Base-by-base conservation (phyloP, 306 rosid genomes). In the Datisca glomerata region DNA sequence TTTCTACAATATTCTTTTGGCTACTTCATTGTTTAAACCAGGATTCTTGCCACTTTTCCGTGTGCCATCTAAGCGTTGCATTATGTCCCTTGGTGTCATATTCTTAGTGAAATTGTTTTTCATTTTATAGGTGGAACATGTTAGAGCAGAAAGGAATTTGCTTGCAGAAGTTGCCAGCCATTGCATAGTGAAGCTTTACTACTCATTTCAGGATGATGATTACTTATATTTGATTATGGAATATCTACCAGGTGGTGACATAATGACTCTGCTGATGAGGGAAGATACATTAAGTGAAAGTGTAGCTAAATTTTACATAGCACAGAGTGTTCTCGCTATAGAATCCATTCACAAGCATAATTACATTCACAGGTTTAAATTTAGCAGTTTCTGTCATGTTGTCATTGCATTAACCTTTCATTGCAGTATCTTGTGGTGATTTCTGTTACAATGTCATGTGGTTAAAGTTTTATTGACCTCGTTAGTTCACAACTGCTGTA, bases 121-220 rank as follows among this genome's bases (percentile, higher is more conserved):
- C 41, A 3, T 15, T 36, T 40, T 52, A 32, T 69, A 89, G 97
- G 97, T 89, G 53, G 97, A 89, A 68, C 97, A 89, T 48, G 97
- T 89, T 58, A 89, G 79, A 68, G 97, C 97, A 58, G 97, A 89
- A 75, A 83, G 97, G 60, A 83, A 89, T 64, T 83, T 89, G 74
- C 65, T 89, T 60, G 97, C 97, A 4, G 97, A 89, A 77, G 97
- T 89, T 53, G 97, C 93, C 53, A 83, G 93, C 61, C 97, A 89
- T 61, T 89, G 83, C 77, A 89, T 89, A 52, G 97, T 89, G 46
- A 89, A 89, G 57, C 97, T 89, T 68, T 89, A 77, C 78, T 89
- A 89, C 77, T 89, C 97, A 22, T 89, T 89, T 66, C 97, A 89
- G 70, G 97, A 89, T 49, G 69, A 85, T 32, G 97, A 89, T 34